These are phyloP conservation scores for Coleophoma cylindrospora DNA, from an alignment of 2,329 filamentous ascomycete species.

Conservation along the genomic window DNA sequence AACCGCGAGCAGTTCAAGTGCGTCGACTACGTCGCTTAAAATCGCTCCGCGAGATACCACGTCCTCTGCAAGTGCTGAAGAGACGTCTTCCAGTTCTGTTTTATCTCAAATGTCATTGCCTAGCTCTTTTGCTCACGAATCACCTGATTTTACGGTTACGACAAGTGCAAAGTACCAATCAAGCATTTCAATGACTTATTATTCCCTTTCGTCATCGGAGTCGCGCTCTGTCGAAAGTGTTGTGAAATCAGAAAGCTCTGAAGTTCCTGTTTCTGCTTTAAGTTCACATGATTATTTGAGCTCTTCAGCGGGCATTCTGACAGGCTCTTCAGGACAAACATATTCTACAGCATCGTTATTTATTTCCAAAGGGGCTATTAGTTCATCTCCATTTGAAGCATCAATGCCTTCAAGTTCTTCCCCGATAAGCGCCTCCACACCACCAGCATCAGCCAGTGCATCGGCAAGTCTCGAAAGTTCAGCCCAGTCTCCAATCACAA, in stretches of 20 bases:
- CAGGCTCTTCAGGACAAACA: background rate
- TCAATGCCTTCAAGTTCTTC: background rate
- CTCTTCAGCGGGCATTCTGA: background rate
- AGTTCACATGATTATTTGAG: background rate
- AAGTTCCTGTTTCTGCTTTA: background rate
- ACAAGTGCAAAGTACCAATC: background rate
- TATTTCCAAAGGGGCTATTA: background rate
- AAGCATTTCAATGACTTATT: background rate
- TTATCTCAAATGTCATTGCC: background rate
- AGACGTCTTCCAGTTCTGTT: background rate
- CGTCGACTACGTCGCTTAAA: background rate
- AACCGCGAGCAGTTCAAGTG: background rate
- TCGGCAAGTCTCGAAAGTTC: no score
- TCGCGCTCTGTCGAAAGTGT: background rate
- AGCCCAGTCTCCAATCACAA: no score
- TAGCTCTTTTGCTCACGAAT: background rate
- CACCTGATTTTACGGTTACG: background rate
- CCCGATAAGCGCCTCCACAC: no score
- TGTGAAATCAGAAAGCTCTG: background rate
- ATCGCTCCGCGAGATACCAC: background rate
- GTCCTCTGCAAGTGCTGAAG: no score
- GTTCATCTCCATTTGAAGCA: background rate
- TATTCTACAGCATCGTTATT: background rate
- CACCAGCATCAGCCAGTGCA: no score
- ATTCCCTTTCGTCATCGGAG: background rate